phyloP scores from a whole-genome alignment of 1,284 basidiomycete genomes.

The Irpex lacteus region DNA sequence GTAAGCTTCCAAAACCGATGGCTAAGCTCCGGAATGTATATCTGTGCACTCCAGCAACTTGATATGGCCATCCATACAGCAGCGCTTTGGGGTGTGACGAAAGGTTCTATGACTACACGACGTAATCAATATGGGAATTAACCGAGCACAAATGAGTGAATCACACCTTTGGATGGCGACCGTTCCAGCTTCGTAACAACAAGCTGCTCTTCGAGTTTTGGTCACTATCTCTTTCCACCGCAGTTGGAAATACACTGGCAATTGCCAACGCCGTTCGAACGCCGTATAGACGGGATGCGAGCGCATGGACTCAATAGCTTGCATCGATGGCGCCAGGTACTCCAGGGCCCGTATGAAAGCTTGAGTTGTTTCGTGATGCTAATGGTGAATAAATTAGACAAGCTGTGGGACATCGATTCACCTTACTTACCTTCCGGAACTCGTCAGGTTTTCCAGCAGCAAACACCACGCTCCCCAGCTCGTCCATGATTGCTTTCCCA shows the following conservation, averaged over 20 bases:
- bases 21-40: constrained; percentile 79
- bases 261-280: constrained; percentile 90
- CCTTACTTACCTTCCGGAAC: constrained; percentile 69
- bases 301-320: constrained; percentile 71
- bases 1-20: constrained; percentile 87
- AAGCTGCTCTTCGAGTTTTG: constrained; percentile 67
- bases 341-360: constrained; percentile 86
- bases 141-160: background rate
- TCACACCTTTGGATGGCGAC: constrained; percentile 37
- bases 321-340: constrained; percentile 73
- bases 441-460: constrained; percentile 88
- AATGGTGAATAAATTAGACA: constrained; percentile 1
- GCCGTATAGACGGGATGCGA: constrained; percentile 65
- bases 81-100: constrained; percentile 61
- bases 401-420: background rate
- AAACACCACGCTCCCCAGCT: constrained; percentile 82
- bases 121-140: background rate
- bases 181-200: constrained; percentile 42
- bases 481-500: constrained; percentile 75
- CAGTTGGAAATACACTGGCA: constrained; percentile 96
- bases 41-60: constrained; percentile 81
- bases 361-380: constrained; percentile 85
- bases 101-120: constrained; percentile 29
- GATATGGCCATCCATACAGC: constrained; percentile 73
- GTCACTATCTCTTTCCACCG: constrained; percentile 94